Evolutionary conservation across 2,329 filamentous ascomycete genomes (phyloP).

Genomic region (Aspergillus spinulosporus): DNA sequence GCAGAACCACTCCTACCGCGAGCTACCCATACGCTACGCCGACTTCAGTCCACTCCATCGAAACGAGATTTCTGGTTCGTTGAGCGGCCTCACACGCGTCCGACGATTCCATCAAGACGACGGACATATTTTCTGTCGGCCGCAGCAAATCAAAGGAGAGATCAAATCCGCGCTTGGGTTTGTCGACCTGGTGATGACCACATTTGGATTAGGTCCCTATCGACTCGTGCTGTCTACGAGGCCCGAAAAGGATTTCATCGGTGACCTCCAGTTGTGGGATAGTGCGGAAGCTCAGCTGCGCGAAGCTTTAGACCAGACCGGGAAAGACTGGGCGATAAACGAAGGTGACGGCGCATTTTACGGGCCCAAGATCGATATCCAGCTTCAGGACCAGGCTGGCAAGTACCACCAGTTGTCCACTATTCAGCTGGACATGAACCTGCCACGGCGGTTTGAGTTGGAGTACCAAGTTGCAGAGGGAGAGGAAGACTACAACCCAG

Average conservation of each 20-base stretch:
- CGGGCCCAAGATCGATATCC: conserved; percentile 87
- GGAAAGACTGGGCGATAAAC: conserved; percentile 71
- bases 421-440: conserved; percentile 85
- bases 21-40: conserved; percentile 81
- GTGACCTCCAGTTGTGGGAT: conserved; percentile 68
- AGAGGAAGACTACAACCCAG: conserved; percentile 42
- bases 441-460: conserved; percentile 77
- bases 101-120: conserved; percentile 89
- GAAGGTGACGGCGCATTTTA: conserved; percentile 87
- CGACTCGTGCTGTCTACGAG: conserved; percentile 76
- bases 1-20: conserved; percentile 71
- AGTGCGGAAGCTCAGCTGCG: conserved; percentile 67
- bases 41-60: conserved; percentile 86
- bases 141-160: conserved; percentile 71
- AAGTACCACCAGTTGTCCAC: conserved; percentile 89
- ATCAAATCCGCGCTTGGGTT: conserved; percentile 74
- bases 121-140: conserved; percentile 85
- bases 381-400: conserved; percentile 74
- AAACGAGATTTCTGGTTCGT: conserved; percentile 78
- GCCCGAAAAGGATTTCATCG: conserved; percentile 75
- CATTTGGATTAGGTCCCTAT: conserved; percentile 70
- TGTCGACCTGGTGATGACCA: conserved; percentile 69
- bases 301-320: conserved; percentile 62
- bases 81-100: conserved; percentile 80
- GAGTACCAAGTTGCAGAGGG: conserved; percentile 62